phyloP scores from a whole-genome alignment of 2,329 filamentous ascomycete genomes.

The Phoma sp. region DNA sequence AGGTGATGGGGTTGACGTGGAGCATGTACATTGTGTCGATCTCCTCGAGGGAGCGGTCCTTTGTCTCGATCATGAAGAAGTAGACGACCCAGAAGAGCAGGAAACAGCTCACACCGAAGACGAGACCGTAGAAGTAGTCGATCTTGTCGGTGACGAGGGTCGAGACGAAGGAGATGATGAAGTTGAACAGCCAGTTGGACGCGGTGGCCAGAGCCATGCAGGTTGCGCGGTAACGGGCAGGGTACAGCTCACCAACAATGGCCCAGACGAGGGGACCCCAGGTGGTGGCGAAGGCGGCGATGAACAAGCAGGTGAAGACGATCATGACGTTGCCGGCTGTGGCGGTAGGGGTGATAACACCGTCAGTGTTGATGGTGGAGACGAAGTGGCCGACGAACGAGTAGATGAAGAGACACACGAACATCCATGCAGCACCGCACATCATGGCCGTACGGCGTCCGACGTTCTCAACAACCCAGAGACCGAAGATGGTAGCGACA shows the following conservation, averaged over 20 bases:
- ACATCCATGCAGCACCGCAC: constrained; percentile 56
- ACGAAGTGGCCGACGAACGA: constrained; percentile 55
- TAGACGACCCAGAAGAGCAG: constrained; percentile 71
- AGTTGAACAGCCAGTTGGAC: constrained; percentile 56
- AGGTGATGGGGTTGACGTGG: constrained; percentile 69
- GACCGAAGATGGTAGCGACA: constrained; percentile 53
- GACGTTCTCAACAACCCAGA: constrained; percentile 56
- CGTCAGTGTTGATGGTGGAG: constrained; percentile 34
- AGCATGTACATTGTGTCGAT: constrained; percentile 76
- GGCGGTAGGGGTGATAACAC: constrained; percentile 43
- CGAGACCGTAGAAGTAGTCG: constrained; percentile 75
- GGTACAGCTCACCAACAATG: constrained; percentile 70
- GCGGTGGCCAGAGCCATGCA: constrained; percentile 54
- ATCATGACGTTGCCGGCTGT: constrained; percentile 66
- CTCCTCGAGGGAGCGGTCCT: constrained; percentile 77
- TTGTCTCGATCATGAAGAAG: constrained; percentile 79
- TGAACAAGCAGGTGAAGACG: constrained; percentile 72
- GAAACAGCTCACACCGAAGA: constrained; percentile 75
- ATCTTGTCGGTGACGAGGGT: constrained; percentile 77
- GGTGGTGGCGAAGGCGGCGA: constrained; percentile 70
- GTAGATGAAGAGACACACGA: constrained; percentile 64
- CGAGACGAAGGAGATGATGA: constrained; percentile 71
- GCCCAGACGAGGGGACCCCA: constrained; percentile 78
- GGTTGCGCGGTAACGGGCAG: constrained; percentile 59
- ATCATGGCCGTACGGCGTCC: constrained; percentile 57